Evolutionary conservation across 2,329 filamentous ascomycete genomes (phyloP).

Genomic region (Penicillium sp.): DNA sequence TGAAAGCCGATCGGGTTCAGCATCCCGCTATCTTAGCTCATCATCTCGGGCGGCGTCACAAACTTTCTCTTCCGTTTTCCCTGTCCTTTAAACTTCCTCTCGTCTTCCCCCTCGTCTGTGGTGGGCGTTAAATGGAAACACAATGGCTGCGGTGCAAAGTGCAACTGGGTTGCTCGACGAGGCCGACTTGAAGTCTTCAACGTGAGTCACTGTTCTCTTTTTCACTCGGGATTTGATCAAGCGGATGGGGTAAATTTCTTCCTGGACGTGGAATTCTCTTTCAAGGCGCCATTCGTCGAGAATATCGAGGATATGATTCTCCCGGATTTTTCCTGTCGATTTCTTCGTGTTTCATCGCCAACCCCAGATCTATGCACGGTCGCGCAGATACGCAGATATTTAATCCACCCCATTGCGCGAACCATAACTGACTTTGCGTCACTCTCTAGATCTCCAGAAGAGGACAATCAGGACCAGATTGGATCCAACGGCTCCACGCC

Average conservation of each 20-base stretch:
- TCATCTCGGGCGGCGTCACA: constrained; percentile 21
- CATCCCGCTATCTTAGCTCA: constrained; percentile 36
- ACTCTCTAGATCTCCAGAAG: constrained; percentile 32
- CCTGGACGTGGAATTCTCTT: no score
- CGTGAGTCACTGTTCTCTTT: constrained; percentile 43
- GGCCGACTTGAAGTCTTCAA: constrained; percentile 54
- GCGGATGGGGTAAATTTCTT: no score
- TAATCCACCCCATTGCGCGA: no score
- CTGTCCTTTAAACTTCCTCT: constrained; percentile 4
- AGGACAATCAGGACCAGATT: constrained; percentile 42
- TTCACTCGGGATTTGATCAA: no score
- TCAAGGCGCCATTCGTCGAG: no score
- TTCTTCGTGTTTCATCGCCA: background rate
- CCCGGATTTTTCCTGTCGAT: background rate
- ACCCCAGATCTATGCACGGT: background rate
- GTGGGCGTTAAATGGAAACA: constrained; percentile 33
- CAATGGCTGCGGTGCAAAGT: constrained; percentile 42
- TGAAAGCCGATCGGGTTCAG: constrained; percentile 15
- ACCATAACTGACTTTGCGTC: no score
- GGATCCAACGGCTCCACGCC: constrained; percentile 77
- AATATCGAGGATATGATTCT: no score
- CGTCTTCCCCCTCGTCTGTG: constrained; percentile 11
- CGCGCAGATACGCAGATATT: background rate
- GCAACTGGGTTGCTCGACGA: constrained; percentile 48
- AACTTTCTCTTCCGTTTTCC: constrained; percentile 11